These are phyloP conservation scores for Aureobasidium pullulans DNA, from an alignment of 2,329 filamentous ascomycete species.

Conservation along the genomic window DNA sequence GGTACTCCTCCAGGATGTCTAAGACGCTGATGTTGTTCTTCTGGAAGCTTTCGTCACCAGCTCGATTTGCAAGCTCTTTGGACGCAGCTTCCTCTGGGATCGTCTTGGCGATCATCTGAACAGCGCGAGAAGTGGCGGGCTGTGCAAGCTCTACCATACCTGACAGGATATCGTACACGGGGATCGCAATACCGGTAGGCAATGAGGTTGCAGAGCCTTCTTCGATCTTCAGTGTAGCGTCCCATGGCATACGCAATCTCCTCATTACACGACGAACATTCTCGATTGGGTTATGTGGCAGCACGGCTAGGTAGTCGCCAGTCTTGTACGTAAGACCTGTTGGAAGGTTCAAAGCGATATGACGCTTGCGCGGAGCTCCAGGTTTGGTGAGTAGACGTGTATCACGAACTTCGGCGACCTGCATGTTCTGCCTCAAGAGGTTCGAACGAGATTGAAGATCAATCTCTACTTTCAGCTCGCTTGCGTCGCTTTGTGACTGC, in stretches of 20 bases:
- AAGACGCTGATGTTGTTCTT: background rate
- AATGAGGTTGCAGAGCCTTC: background rate
- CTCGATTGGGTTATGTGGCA: background rate
- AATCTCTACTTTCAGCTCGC: background rate
- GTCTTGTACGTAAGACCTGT: background rate
- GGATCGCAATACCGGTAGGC: background rate
- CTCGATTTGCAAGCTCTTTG: background rate
- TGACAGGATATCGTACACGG: background rate
- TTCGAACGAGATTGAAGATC: background rate
- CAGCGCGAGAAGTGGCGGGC: background rate
- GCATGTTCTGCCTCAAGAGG: background rate
- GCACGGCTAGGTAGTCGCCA: background rate
- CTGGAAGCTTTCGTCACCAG: background rate
- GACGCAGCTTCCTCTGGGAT: too few species aligned
- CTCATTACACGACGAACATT: background rate
- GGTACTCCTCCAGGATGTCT: background rate
- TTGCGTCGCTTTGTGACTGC: background rate
- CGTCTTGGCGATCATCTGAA: background rate
- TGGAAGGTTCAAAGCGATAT: background rate
- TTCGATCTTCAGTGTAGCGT: background rate
- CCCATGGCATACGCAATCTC: background rate
- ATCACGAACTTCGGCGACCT: background rate
- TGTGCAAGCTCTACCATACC: background rate
- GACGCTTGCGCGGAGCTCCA: background rate
- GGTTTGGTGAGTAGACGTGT: background rate